A percentile compares a stretch with the other conserved stretches of the same genome.
Evolutionary conservation across 352 stramenopile species (phyloP).

Genomic region (Pythium chondricola): DNA sequence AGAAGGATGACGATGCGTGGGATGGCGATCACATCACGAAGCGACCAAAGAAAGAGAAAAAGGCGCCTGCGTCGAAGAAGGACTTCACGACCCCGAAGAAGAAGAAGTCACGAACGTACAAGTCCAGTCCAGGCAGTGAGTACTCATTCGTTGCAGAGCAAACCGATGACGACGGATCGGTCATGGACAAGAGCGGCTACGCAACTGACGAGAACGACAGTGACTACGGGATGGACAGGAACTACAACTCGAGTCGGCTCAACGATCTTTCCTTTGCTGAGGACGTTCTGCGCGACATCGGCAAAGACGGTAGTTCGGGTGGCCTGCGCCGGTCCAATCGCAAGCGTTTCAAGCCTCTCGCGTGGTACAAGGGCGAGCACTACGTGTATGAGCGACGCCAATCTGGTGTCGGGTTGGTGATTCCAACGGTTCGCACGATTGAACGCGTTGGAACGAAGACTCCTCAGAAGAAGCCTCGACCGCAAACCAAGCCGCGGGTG

Average conservation of each 20-base stretch:
- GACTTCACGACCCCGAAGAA: conserved; percentile 6
- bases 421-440: conserved; percentile 70
- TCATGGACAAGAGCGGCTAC: conserved; percentile 34
- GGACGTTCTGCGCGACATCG: conserved; percentile 48
- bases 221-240: conserved; percentile 31
- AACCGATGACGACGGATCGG: conserved; percentile 63
- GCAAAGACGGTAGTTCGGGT: conserved; percentile 24
- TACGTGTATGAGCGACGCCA: conserved; percentile 82
- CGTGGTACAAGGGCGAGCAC: conserved; percentile 85
- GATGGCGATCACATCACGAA: conserved; percentile 27
- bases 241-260: conserved; percentile 15
- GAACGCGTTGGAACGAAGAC: conserved; percentile 57
- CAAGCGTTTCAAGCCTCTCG: conserved; percentile 76
- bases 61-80: conserved; percentile 23
- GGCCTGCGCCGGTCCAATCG: conserved; percentile 70
- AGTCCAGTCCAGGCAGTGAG: conserved; percentile 33
- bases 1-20: conserved; percentile 13
- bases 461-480: conserved; percentile 37
- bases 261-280: conserved; percentile 29
- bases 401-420: conserved; percentile 71
- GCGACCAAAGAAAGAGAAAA: conserved; percentile 22
- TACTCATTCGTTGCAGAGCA: conserved; percentile 38
- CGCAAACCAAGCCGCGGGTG: conserved; percentile 22
- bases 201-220: conserved; percentile 48
- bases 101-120: conserved; percentile 39